These are phyloP conservation scores for Neonectria sp. DNA, from an alignment of 2,329 filamentous ascomycete genomes.

Conservation along the genomic window DNA sequence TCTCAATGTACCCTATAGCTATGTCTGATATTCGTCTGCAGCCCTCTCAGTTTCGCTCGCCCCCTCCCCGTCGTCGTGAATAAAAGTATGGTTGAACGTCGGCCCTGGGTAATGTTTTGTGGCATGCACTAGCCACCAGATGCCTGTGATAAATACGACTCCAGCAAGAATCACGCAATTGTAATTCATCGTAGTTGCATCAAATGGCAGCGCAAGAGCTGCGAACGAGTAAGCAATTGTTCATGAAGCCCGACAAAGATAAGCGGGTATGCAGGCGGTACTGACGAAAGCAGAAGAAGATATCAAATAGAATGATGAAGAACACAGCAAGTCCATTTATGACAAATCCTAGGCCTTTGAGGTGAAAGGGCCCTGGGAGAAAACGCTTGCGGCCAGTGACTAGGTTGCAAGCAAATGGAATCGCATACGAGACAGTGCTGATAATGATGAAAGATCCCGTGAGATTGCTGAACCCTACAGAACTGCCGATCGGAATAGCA, in stretches of 20 bases:
- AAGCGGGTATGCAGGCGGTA: background rate
- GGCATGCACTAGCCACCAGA: constrained; percentile 43
- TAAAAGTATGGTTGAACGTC: constrained; percentile 25
- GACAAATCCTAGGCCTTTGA: constrained; percentile 22
- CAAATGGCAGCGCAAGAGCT: constrained; percentile 43
- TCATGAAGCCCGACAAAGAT: background rate
- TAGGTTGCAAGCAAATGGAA: constrained; percentile 40
- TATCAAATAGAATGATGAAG: constrained; percentile 41
- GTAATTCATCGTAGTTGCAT: constrained; percentile 45
- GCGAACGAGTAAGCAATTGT: constrained; percentile 9
- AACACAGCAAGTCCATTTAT: constrained; percentile 39
- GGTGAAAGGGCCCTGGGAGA: constrained; percentile 34
- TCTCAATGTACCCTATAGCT: background rate
- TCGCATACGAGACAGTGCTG: constrained; percentile 45
- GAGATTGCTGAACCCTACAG: constrained; percentile 45
- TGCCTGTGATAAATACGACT: constrained; percentile 30
- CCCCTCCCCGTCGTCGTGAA: constrained; percentile 13
- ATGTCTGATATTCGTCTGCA: background rate
- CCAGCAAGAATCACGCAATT: constrained; percentile 44
- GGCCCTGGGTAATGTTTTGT: constrained; percentile 40
- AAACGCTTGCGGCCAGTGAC: constrained; percentile 36
- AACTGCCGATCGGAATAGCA: constrained; percentile 44
- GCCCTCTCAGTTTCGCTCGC: background rate
- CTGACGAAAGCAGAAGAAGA: constrained; percentile 48
- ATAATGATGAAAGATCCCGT: constrained; percentile 49